These are phyloP conservation scores for Wickerhamomyces mucosus DNA, from an alignment of 805 yeast genomes.

Conservation along the genomic window DNA sequence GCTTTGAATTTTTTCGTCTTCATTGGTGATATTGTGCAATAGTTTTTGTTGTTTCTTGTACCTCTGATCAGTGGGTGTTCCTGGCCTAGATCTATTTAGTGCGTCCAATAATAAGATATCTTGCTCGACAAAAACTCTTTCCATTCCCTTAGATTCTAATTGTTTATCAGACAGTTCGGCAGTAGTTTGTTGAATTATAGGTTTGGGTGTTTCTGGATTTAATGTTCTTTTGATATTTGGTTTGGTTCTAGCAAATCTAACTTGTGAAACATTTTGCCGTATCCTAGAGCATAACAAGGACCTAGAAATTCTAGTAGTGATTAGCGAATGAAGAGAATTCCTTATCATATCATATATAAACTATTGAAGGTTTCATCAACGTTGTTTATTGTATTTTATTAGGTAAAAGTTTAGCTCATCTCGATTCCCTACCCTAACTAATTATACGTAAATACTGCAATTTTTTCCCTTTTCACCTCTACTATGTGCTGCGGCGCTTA, in stretches of 20 bases:
- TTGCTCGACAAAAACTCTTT: conserved; percentile 5
- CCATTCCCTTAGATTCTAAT: conserved; percentile 1
- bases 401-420: too few relatives aligned
- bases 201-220: background rate
- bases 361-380: too few relatives aligned
- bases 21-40: conserved; percentile 3
- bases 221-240: conserved; percentile 24
- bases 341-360: too few relatives aligned
- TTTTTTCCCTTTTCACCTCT: too few relatives aligned
- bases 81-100: conserved; percentile 14
- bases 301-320: too few relatives aligned
- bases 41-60: conserved; percentile 7
- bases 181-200: background rate
- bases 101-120: conserved; percentile 12
- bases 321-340: too few relatives aligned
- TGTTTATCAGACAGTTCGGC: conserved; percentile 1
- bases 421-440: too few relatives aligned
- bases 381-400: too few relatives aligned
- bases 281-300: too few relatives aligned
- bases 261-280: too few relatives aligned
- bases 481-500: too few relatives aligned
- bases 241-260: background rate
- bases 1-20: conserved; percentile 7
- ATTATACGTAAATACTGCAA: too few relatives aligned
- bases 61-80: conserved; percentile 13